Evolutionary conservation across 2,329 filamentous ascomycete species (phyloP).

Genomic region (Aspergillus glaucus): DNA sequence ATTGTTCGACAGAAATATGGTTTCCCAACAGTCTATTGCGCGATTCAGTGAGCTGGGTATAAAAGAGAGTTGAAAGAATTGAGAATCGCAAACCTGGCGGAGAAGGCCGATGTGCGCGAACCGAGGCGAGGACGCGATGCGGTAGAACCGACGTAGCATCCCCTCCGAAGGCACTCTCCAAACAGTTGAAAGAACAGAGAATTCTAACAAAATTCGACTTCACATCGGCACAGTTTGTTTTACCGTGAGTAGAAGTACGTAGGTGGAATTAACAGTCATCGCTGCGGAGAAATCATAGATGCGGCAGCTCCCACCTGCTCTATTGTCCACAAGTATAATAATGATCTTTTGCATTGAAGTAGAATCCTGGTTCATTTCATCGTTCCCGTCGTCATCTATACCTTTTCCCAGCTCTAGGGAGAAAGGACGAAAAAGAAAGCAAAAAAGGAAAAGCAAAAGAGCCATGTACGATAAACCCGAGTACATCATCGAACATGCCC

Average conservation of each 20-base stretch:
- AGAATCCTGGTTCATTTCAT: not conserved
- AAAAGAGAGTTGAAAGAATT: not conserved
- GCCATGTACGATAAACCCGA: not conserved
- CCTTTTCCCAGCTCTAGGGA: not conserved
- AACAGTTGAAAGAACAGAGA: not conserved
- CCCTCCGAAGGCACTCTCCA: not conserved
- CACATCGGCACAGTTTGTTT: not conserved
- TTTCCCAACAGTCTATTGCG: not conserved
- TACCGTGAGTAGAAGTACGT: too few species aligned
- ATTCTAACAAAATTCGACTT: not conserved
- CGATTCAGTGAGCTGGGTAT: not conserved
- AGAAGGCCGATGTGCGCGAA: conserved; percentile 7
- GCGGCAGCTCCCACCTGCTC: too few species aligned
- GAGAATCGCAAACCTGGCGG: conserved; percentile 15
- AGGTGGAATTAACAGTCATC: too few species aligned
- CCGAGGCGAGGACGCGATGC: not conserved
- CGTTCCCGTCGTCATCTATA: not conserved
- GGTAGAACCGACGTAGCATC: not conserved
- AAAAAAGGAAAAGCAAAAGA: not conserved
- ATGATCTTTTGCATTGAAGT: too few species aligned
- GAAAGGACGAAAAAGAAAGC: not conserved
- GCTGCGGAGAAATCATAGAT: too few species aligned
- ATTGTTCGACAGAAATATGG: conserved; percentile 1
- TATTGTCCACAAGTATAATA: too few species aligned
- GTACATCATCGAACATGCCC: not conserved